phyloP scores from a whole-genome alignment of 495 filamentous ascomycete species.

The Ramalina intermedia region DNA sequence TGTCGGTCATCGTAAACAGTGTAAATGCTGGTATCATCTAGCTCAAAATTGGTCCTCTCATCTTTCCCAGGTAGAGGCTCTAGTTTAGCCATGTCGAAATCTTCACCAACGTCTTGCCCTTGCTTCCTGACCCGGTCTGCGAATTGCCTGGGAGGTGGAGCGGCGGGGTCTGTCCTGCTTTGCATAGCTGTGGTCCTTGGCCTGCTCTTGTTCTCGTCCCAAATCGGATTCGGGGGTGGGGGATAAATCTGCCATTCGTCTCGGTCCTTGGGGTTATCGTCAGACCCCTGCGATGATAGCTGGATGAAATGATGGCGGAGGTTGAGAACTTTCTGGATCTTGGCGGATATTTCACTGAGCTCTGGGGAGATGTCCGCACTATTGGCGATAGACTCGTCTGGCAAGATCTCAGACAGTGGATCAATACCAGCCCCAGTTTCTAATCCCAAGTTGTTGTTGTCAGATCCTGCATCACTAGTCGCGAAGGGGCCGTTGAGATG shows the following conservation, averaged over 20 bases:
- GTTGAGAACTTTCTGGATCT: slow-evolving; percentile 70
- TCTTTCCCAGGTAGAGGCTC: slow-evolving; percentile 54
- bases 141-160: slow-evolving; percentile 12
- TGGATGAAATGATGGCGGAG: slow-evolving; percentile 79
- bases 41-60: slow-evolving; percentile 49
- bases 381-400: slow-evolving; percentile 21
- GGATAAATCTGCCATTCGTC: slow-evolving; percentile 82
- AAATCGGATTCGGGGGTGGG: slow-evolving; percentile 74
- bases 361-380: slow-evolving; percentile 67
- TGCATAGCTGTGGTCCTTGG: slow-evolving; percentile 2
- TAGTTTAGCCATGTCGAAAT: slow-evolving; percentile 71
- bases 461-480: slow-evolving; percentile 26
- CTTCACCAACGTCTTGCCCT: slow-evolving; percentile 79
- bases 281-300: slow-evolving; percentile 66
- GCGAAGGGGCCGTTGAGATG: neutral
- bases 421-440: slow-evolving; percentile 10
- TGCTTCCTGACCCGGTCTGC: slow-evolving; percentile 55
- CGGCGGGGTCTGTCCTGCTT: slow-evolving; percentile 1
- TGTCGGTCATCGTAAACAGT: slow-evolving; percentile 63
- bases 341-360: slow-evolving; percentile 68
- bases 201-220: slow-evolving; percentile 56
- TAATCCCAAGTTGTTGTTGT: slow-evolving; percentile 14
- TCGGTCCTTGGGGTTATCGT: slow-evolving; percentile 77
- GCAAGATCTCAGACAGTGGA: neutral
- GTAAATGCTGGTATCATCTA: slow-evolving; percentile 78